A percentile compares a stretch with the other conserved stretches of the same genome.
These are phyloP conservation scores for Gardenia jasminoides DNA, from an alignment of 257 asterid species.

Conservation along the genomic window DNA sequence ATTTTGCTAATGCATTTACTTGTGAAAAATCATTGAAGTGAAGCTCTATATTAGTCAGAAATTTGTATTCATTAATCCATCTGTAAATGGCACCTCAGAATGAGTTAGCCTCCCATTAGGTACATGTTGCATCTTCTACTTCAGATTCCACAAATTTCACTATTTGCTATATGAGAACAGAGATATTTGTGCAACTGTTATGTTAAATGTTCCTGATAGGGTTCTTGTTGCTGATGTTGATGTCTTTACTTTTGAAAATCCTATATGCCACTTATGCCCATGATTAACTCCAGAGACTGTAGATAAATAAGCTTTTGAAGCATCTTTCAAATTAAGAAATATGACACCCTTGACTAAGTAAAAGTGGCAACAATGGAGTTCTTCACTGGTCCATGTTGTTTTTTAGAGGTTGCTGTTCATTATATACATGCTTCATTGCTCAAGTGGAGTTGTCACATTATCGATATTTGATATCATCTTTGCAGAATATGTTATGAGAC, in stretches of 20 bases:
- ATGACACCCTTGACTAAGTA: not conserved
- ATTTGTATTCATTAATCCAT: not conserved
- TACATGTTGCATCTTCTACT: not conserved
- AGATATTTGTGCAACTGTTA: not conserved
- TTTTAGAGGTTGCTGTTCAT: not conserved
- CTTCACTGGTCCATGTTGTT: not conserved
- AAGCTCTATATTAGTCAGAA: not conserved
- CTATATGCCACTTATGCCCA: not conserved
- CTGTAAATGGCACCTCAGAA: not conserved
- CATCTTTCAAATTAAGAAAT: not conserved
- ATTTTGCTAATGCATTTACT: not conserved
- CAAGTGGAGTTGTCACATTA: slow-evolving; percentile 9
- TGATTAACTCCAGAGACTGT: not conserved
- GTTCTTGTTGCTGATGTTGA: not conserved
- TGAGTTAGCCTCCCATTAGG: not conserved
- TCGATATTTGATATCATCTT: slow-evolving; percentile 18
- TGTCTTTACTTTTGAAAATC: not conserved
- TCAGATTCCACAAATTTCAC: too few relatives aligned
- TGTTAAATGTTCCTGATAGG: not conserved
- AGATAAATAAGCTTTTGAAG: not conserved
- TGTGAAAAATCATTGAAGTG: not conserved
- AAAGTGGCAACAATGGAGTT: not conserved
- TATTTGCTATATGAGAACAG: not conserved
- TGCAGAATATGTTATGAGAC: slow-evolving; percentile 75
- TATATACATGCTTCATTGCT: not conserved